Evolutionary conservation across 208 protist species (phyloP), one percentile per base, ranked within the genome.

Genomic region (Baffinella frigidus): DNA sequence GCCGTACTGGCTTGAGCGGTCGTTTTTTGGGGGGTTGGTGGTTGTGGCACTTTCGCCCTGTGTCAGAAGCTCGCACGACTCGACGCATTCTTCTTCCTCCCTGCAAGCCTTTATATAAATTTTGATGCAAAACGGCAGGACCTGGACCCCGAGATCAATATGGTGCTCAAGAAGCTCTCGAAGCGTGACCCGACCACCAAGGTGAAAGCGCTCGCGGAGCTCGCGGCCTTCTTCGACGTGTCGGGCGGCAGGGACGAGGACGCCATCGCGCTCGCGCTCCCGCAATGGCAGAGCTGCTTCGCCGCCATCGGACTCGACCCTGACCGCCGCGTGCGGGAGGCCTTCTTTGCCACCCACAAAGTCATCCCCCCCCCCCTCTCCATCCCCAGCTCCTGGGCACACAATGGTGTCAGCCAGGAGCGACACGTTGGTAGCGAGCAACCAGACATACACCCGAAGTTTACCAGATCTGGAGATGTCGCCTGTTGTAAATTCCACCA

Each of bases 121-220:
- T 64, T 64, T 64, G 67, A 11, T n/a, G n/a, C n/a, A n/a, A n/a
- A n/a, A n/a, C n/a, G n/a, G 67, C 67, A 73, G 61, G 17, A 41
- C 24, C 35, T 72, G 20, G 61, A 81, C 64, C 41, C 73, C n/a
- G 92, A 93, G 4, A 33, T n/a, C 10, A 7, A 30, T n/a, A n/a
- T 93, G 36, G 48, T 74, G 20, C 43, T 93, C 17, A 67, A 77
- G 44, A 90, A 93, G 68, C 90, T 95, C 2, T 20, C 20, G 41
- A 95, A 95, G 71, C 71, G 64, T 9, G 93, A 95, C 71, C 27
- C 92, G 43, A 93, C 90, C 10, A 94, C 93, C 20, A 92, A 92
- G 64, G 30, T 93, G 9, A 93, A 94, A 71, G 93, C 87, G 43
- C 89, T 95, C 14, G 74, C 27, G n/a, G 90, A 93, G 43, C 77